These are phyloP conservation scores for Calonectria multiphialidica DNA, from an alignment of 2,329 filamentous ascomycete species.

Conservation along the genomic window DNA sequence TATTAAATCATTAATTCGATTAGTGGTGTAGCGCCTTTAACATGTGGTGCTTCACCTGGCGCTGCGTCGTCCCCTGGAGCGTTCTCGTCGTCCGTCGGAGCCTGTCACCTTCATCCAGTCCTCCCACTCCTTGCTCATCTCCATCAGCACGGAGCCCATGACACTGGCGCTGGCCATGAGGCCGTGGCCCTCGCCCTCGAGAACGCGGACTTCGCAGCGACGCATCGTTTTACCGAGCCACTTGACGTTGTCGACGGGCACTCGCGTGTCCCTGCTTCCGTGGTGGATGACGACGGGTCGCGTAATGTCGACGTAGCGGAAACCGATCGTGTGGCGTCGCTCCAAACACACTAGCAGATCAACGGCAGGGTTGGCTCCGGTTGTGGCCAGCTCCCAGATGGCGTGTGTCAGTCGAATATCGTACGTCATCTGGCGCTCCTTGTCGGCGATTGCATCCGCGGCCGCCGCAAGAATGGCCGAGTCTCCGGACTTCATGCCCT, in stretches of 20 bases:
- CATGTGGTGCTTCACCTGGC: constrained; percentile 28
- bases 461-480: constrained; percentile 60
- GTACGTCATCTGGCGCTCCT: constrained; percentile 80
- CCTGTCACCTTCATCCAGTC: constrained; percentile 79
- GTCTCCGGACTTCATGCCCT: constrained; percentile 40
- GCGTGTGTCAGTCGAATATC: constrained; percentile 89
- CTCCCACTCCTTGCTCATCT: constrained; percentile 95
- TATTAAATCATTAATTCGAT: neutral
- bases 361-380: constrained; percentile 91
- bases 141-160: constrained; percentile 94
- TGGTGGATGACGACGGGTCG: constrained; percentile 94
- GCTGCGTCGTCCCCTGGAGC: constrained; percentile 46
- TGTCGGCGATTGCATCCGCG: constrained; percentile 73
- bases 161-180: constrained; percentile 94
- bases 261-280: constrained; percentile 88
- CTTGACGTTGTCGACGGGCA: constrained; percentile 93
- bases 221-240: constrained; percentile 97
- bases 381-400: constrained; percentile 94
- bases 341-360: constrained; percentile 95
- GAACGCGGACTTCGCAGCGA: constrained; percentile 88
- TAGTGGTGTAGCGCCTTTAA: neutral
- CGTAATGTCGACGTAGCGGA: constrained; percentile 96
- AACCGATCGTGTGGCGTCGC: constrained; percentile 90
- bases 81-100: constrained; percentile 49
- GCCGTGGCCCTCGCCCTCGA: constrained; percentile 93